Percentiles rank a stretch among this genome's conserved stretches.
Conservation (phyloP, 495 filamentous ascomycete genomes). For the Achaetomiella virescens region DNA sequence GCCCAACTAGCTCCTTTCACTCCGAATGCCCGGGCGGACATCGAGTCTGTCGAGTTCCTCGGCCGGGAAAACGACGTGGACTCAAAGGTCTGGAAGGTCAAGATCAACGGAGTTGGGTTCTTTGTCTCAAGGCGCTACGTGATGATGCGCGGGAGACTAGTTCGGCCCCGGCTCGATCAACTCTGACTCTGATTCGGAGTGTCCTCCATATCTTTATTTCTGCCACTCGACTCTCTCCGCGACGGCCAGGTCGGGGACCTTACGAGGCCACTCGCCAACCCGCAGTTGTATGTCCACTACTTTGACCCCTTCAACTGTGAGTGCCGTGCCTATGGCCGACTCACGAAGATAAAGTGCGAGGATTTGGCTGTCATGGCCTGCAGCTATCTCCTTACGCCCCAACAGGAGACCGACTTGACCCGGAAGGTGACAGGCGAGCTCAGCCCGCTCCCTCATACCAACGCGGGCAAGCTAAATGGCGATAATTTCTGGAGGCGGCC, state of each 20-base stretch:
- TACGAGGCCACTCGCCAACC: background rate
- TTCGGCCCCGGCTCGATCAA: background rate
- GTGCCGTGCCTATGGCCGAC: no score
- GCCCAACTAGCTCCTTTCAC: slow-evolving; percentile 10
- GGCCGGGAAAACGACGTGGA: background rate
- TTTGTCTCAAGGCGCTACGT: slow-evolving; percentile 4
- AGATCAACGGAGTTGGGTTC: slow-evolving; percentile 1
- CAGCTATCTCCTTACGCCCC: slow-evolving; percentile 13
- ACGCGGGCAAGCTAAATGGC: background rate
- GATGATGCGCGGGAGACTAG: background rate
- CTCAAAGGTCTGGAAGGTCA: slow-evolving; percentile 10
- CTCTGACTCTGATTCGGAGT: background rate
- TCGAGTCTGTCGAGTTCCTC: slow-evolving; percentile 7
- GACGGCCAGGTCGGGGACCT: background rate
- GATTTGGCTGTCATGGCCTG: slow-evolving; percentile 11
- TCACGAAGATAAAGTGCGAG: slow-evolving; percentile 9
- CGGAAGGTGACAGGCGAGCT: background rate
- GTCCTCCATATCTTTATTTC: background rate
- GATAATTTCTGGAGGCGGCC: slow-evolving; percentile 3
- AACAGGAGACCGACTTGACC: slow-evolving; percentile 10
- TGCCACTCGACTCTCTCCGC: background rate
- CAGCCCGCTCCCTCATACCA: background rate
- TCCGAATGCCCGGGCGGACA: slow-evolving; percentile 1
- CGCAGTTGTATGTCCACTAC: slow-evolving; percentile 7
- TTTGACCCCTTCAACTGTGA: slow-evolving; percentile 15